Percentiles rank a stretch among this genome's conserved stretches.
Evolutionary conservation across 176 grass and related monocot genomes (phyloP).

Genomic region (Phoenix roebelenii): DNA sequence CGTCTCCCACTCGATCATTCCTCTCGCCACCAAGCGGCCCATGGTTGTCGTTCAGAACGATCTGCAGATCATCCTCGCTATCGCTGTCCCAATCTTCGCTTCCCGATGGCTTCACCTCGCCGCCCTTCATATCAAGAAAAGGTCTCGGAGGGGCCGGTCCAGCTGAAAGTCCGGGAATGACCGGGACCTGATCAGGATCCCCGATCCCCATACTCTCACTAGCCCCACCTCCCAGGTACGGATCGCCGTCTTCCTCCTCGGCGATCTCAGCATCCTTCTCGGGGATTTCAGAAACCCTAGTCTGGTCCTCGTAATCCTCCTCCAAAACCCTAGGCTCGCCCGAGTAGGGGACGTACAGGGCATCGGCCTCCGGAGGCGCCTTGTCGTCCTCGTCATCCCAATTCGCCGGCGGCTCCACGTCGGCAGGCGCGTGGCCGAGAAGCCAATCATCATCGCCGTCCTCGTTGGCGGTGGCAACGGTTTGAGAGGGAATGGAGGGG

Average conservation of each 20-base stretch:
- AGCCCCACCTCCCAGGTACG: neutral
- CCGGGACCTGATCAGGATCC: slow-evolving; percentile 28
- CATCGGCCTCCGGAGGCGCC: neutral
- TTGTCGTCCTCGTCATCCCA: slow-evolving; percentile 61
- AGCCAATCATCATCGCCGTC: slow-evolving; percentile 70
- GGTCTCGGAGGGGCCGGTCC: neutral
- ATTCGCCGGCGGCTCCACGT: slow-evolving; percentile 50
- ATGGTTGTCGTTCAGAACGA: slow-evolving; percentile 85
- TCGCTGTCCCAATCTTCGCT: slow-evolving; percentile 92
- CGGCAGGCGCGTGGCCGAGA: slow-evolving; percentile 31
- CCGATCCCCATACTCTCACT: neutral
- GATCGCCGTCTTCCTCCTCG: neutral
- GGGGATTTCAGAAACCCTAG: slow-evolving; percentile 14
- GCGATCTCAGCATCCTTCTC: neutral
- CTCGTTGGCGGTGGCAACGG: slow-evolving; percentile 23
- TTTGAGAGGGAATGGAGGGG: slow-evolving; percentile 6
- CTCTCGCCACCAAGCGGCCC: slow-evolving; percentile 21
- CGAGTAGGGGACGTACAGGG: neutral
- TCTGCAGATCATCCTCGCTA: slow-evolving; percentile 93
- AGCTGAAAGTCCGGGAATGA: slow-evolving; percentile 71
- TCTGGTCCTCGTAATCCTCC: slow-evolving; percentile 1
- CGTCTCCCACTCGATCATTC: slow-evolving; percentile 24
- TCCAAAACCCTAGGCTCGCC: slow-evolving; percentile 26
- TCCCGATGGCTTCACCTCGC: slow-evolving; percentile 15
- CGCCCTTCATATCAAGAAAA: neutral